Evolutionary conservation across 495 filamentous ascomycete species (phyloP), one percentile per base, ranked within the genome.

Genomic region (Xanthoparmelia taractica): DNA sequence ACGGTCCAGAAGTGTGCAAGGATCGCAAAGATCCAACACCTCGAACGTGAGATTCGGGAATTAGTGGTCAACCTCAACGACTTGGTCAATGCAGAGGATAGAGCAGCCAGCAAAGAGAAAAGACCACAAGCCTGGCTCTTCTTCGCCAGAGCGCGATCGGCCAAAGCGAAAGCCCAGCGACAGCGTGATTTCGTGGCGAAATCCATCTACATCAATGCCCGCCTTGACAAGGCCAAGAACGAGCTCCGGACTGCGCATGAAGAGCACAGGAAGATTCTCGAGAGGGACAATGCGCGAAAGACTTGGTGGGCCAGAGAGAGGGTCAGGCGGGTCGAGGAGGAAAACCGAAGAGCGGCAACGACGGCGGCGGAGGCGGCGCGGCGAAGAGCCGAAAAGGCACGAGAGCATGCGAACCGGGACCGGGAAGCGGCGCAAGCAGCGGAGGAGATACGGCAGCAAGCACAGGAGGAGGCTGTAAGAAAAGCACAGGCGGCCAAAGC

Each of bases 361-460:
- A 48, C n/a, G 8, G 45, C 45, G 45, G 45, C 45, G 45, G 45
- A 48, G 45, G 45, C 45, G 45, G 45, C 45, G 13, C 45, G 45
- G 23, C 20, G 45, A 12, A 11, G 23, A 25, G 45, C 45, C 1
- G 13, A 25, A 11, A 33, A 13, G 45, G 4, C 6, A 8, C 45
- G 45, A 15, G 17, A 43, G 40, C 4, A 43, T 20, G 40, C 2
- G 15, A 43, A 4, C 17, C 8, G 11, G 40, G 40, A 18, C 18
- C 3, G 17, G 40, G 40, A 43, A 20, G 40, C 8, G 10, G 37
- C 37, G 12, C 20, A 18, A 20, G 41, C 41, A n/a, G 41, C 45
- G 10, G 45, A 48, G 45, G 45, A 48, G 4, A 11, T 11, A 2
- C 45, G 45, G 10, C 23, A 23, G 23, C 23, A 27, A 15, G 45